Percentiles rank a stretch among this genome's conserved stretches.
These are phyloP conservation scores for Curvularia verruculosa DNA, from an alignment of 2,329 filamentous ascomycete genomes.

Conservation along the genomic window DNA sequence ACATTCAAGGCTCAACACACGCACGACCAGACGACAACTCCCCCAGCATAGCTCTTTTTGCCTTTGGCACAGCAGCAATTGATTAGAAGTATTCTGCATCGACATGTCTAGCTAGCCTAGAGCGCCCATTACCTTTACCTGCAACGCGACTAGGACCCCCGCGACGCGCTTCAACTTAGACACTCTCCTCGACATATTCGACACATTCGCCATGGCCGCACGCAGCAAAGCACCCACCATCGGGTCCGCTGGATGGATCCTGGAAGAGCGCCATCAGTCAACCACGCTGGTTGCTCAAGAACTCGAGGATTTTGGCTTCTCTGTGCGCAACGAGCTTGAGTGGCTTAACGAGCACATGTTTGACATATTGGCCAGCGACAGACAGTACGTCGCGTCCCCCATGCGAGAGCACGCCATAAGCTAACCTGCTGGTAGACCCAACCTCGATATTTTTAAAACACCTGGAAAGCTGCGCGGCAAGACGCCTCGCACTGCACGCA, in stretches of 20 bases:
- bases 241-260: conserved; percentile 84
- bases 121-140: conserved; percentile 9
- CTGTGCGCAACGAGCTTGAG: conserved; percentile 90
- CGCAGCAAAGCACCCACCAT: conserved; percentile 60
- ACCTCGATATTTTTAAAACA: conserved; percentile 95
- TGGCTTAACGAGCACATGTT: conserved; percentile 99
- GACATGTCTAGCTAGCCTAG: conserved; percentile 29
- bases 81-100: conserved; percentile 15
- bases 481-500: conserved; percentile 75
- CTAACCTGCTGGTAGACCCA: conserved; percentile 66
- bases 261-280: conserved; percentile 80
- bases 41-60: conserved; percentile 21
- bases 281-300: conserved; percentile 78
- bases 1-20: conserved; percentile 21
- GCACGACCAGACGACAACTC: conserved; percentile 17
- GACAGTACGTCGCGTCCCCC: conserved; percentile 69
- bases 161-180: conserved; percentile 33
- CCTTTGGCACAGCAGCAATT: conserved; percentile 19
- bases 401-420: conserved; percentile 7
- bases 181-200: conserved; percentile 11
- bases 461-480: conserved; percentile 83
- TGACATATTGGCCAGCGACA: conserved; percentile 85
- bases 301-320: conserved; percentile 90
- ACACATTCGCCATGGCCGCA: conserved; percentile 36
- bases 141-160: conserved; percentile 22